Conservation (phyloP, 768 basidiomycete species). For the Tricholoma hemisulphureum region DNA sequence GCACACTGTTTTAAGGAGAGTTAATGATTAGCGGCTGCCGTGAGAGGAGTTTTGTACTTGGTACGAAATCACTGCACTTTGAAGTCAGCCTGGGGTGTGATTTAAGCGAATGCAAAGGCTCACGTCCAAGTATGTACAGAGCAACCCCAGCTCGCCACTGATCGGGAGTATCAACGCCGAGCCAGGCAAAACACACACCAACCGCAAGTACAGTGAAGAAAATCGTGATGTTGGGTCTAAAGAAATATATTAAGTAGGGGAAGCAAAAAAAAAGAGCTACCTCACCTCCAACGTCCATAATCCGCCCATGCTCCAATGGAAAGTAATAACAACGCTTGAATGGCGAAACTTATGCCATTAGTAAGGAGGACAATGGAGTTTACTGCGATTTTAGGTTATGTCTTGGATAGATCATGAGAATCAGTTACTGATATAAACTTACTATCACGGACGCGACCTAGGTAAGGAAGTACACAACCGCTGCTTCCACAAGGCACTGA, state of each 20-base stretch:
- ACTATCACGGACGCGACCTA: conserved; percentile 62
- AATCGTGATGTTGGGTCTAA: conserved; percentile 73
- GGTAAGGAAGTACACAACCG: conserved; percentile 64
- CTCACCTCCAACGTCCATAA: conserved; percentile 75
- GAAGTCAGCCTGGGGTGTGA: background rate
- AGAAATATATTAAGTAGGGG: background rate
- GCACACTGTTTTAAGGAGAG: conserved; percentile 43
- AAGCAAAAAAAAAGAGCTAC: background rate
- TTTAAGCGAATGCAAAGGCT: conserved; percentile 24
- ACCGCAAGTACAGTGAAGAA: conserved; percentile 67
- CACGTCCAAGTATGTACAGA: conserved; percentile 64
- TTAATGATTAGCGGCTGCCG: background rate
- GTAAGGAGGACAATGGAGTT: conserved; percentile 78
- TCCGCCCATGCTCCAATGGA: conserved; percentile 78
- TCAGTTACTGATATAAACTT: conserved; percentile 19
- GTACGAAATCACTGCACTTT: conserved; percentile 60
- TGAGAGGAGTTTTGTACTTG: conserved; percentile 40
- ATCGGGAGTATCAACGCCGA: conserved; percentile 64
- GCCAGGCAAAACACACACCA: conserved; percentile 74
- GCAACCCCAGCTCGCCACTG: conserved; percentile 62
- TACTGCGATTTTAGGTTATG: conserved; percentile 38
- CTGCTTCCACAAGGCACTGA: conserved; percentile 48
- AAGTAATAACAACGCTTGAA: conserved; percentile 67
- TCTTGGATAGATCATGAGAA: background rate
- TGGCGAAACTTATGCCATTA: conserved; percentile 76